phyloP scores from a whole-genome alignment of 768 basidiomycete genomes.

The Phanerochaete sordida region DNA sequence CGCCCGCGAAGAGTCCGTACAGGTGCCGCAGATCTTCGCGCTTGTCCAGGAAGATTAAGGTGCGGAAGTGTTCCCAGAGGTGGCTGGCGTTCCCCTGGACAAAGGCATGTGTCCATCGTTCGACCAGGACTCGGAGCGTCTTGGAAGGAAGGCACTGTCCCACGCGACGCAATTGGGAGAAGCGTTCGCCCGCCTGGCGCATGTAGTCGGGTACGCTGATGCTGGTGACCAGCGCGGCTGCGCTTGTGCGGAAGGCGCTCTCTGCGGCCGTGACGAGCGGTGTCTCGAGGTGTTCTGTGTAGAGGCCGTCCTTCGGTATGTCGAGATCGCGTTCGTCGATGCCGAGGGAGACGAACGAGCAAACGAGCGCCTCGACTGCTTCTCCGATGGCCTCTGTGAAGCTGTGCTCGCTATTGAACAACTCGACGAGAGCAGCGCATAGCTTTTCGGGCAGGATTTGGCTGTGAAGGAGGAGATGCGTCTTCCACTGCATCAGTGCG shows the following conservation, averaged over 20 bases:
- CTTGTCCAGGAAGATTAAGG: conserved; percentile 86
- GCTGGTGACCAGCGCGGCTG: conserved; percentile 81
- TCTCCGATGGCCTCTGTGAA: conserved; percentile 95
- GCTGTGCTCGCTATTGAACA: conserved; percentile 92
- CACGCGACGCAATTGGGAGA: conserved; percentile 91
- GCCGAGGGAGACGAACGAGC: conserved; percentile 93
- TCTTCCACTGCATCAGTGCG: conserved; percentile 94
- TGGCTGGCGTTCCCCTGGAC: conserved; percentile 80
- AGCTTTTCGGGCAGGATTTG: conserved; percentile 80
- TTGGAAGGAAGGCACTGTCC: conserved; percentile 89
- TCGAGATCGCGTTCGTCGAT: conserved; percentile 90
- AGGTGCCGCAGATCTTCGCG: conserved; percentile 93
- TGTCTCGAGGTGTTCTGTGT: conserved; percentile 84
- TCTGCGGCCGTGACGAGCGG: conserved; percentile 90
- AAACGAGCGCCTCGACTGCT: conserved; percentile 90
- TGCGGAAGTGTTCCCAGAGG: conserved; percentile 94
- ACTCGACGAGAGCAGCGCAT: conserved; percentile 78
- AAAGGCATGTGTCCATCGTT: conserved; percentile 87
- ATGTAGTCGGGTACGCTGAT: conserved; percentile 93
- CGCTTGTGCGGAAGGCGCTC: conserved; percentile 89
- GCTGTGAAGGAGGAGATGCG: conserved; percentile 84
- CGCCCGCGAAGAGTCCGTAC: conserved; percentile 89
- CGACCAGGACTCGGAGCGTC: conserved; percentile 80
- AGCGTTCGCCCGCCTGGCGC: conserved; percentile 88
- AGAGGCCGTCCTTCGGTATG: conserved; percentile 90